These are phyloP conservation scores for Daldinia bambusicola DNA, from an alignment of 495 filamentous ascomycete species.

Conservation along the genomic window DNA sequence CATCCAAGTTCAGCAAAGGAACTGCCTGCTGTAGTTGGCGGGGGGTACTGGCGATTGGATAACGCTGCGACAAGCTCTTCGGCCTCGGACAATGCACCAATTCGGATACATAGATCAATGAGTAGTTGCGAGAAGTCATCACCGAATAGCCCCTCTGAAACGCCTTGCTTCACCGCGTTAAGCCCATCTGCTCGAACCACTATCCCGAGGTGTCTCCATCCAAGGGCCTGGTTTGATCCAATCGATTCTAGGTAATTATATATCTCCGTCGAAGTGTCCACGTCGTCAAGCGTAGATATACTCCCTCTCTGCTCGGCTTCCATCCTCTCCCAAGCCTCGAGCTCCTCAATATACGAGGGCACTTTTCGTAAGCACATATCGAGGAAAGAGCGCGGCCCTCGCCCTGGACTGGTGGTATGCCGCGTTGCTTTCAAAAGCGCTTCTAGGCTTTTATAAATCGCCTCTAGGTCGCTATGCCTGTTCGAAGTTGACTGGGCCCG, in stretches of 20 bases:
- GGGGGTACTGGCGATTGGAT: constrained; percentile 49
- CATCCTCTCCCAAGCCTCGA: constrained; percentile 63
- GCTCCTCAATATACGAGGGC: constrained; percentile 69
- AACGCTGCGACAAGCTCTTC: constrained; percentile 52
- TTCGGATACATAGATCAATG: constrained; percentile 55
- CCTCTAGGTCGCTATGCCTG: constrained; percentile 46
- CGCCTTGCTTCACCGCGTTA: constrained; percentile 58
- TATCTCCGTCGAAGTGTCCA: constrained; percentile 59
- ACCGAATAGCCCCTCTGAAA: constrained; percentile 46
- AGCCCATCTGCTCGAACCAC: constrained; percentile 76
- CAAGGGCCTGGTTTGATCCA: constrained; percentile 59
- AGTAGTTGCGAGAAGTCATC: constrained; percentile 52
- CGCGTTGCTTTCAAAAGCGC: constrained; percentile 60
- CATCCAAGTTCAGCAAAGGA: constrained; percentile 36
- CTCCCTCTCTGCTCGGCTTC: constrained; percentile 62
- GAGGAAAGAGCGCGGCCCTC: constrained; percentile 67
- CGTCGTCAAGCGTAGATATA: constrained; percentile 51
- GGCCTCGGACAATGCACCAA: constrained; percentile 54
- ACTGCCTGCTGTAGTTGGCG: constrained; percentile 48
- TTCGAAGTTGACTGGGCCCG: constrained; percentile 23
- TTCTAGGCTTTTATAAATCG: constrained; percentile 60
- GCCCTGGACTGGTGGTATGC: constrained; percentile 37
- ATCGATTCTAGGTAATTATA: constrained; percentile 74
- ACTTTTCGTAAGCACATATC: constrained; percentile 71
- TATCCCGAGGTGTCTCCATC: constrained; percentile 73